Evolutionary conservation across 306 rosid species (phyloP).

Genomic region (Prunus kanzakura): DNA sequence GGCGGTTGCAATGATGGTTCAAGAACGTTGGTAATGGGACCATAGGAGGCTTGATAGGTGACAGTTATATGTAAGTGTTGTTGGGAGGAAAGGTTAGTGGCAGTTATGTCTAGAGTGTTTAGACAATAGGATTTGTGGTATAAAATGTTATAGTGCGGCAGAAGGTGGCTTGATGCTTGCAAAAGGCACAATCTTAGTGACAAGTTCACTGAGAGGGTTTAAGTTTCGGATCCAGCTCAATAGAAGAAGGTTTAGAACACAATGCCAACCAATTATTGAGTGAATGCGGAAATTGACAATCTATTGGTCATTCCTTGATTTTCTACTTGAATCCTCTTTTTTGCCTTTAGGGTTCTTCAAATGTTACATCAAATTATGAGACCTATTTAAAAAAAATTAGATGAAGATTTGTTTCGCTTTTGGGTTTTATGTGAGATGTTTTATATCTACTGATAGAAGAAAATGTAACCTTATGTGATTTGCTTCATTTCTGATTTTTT

Average conservation of each 20-base stretch:
- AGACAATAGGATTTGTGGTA: not conserved
- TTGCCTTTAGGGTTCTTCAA: not conserved
- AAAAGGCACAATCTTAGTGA: not conserved
- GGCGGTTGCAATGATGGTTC: not conserved
- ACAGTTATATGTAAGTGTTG: not conserved
- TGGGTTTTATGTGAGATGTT: not conserved
- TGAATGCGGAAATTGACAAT: not conserved
- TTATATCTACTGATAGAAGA: not conserved
- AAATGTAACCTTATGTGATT: not conserved
- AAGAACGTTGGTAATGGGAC: not conserved
- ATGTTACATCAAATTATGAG: not conserved
- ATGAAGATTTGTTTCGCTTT: not conserved
- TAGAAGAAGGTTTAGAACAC: not conserved
- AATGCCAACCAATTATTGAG: not conserved
- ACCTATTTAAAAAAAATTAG: not conserved
- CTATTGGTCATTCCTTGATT: not conserved
- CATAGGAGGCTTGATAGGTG: not conserved
- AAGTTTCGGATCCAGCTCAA: not conserved
- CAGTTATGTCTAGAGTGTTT: not conserved
- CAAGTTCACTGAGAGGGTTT: not conserved
- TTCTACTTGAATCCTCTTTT: not conserved
- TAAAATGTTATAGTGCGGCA: not conserved
- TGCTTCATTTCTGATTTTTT: not conserved
- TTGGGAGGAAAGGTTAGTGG: not conserved
- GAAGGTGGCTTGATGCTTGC: not conserved